Percentiles rank a stretch among this genome's conserved stretches.
These are phyloP conservation scores for Carex scoparia DNA, from an alignment of 176 grass and related monocot genomes.

Conservation along the genomic window DNA sequence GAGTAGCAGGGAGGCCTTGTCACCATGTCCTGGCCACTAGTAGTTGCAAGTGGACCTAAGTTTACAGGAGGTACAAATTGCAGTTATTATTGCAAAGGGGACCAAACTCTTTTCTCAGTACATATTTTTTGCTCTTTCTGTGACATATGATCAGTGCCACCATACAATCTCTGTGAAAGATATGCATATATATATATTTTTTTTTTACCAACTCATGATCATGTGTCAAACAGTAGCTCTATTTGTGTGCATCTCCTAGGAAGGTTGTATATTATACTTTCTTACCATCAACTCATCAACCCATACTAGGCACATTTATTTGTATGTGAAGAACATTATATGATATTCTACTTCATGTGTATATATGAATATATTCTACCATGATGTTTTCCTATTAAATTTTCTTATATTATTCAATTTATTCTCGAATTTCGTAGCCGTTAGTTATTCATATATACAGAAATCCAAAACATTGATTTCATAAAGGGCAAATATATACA, in stretches of 20 bases:
- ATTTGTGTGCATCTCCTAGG: background rate
- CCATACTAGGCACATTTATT: background rate
- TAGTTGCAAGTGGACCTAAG: constrained; percentile 16
- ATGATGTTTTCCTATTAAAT: background rate
- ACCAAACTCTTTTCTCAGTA: constrained; percentile 9
- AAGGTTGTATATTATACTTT: background rate
- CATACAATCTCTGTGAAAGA: background rate
- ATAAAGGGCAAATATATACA: too few relatives aligned
- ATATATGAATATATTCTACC: background rate
- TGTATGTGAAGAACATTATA: too few relatives aligned
- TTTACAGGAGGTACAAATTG: constrained; percentile 12
- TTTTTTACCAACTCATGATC: background rate
- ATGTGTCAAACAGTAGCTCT: constrained; percentile 16
- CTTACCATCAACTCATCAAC: background rate
- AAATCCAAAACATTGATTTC: too few relatives aligned
- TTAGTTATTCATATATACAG: too few relatives aligned
- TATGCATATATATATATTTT: background rate
- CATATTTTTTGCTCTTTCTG: constrained; percentile 19
- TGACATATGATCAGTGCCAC: background rate
- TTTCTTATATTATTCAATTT: background rate
- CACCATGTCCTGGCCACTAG: background rate
- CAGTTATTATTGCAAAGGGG: constrained; percentile 15
- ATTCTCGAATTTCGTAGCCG: too few relatives aligned
- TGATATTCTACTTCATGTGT: too few relatives aligned
- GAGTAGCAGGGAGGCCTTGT: background rate